phyloP scores from a whole-genome alignment of 139 green algal genomes.

The Edaphochlamys debaryana region DNA sequence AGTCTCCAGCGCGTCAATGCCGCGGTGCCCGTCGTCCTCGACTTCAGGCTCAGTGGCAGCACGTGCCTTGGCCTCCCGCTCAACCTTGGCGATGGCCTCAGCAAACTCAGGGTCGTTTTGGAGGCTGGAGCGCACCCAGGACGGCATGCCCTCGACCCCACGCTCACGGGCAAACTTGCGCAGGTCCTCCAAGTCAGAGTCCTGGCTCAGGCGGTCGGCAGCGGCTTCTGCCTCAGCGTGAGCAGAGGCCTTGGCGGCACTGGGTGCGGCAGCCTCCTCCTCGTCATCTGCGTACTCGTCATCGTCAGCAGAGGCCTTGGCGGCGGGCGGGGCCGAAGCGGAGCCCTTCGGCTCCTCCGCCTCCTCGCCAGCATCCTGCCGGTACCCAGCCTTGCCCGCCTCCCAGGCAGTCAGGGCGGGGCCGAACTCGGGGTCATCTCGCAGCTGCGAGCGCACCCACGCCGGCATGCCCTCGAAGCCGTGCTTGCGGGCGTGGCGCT shows the following conservation, averaged over 20 bases:
- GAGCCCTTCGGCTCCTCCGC: background rate
- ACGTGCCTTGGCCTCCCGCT: too few species aligned
- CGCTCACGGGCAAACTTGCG: background rate
- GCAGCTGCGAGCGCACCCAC: background rate
- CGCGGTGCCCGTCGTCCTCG: too few species aligned
- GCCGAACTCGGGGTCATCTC: background rate
- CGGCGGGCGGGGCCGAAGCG: too few species aligned
- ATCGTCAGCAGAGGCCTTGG: too few species aligned
- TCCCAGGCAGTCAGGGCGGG: background rate
- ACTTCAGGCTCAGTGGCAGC: too few species aligned
- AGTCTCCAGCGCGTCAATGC: too few species aligned
- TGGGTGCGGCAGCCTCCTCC: too few species aligned
- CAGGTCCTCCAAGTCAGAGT: background rate
- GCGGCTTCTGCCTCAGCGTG: background rate
- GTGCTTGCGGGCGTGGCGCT: background rate
- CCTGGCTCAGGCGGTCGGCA: too few species aligned
- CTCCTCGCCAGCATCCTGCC: background rate
- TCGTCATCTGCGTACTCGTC: background rate
- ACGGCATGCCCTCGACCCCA: background rate
- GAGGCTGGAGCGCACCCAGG: background rate
- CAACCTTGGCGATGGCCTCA: background rate
- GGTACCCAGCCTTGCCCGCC: background rate
- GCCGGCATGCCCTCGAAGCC: background rate
- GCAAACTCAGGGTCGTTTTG: background rate
- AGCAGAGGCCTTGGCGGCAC: too few species aligned